phyloP scores from a whole-genome alignment of 805 yeast genomes.

The Candida methanosorbosa region DNA sequence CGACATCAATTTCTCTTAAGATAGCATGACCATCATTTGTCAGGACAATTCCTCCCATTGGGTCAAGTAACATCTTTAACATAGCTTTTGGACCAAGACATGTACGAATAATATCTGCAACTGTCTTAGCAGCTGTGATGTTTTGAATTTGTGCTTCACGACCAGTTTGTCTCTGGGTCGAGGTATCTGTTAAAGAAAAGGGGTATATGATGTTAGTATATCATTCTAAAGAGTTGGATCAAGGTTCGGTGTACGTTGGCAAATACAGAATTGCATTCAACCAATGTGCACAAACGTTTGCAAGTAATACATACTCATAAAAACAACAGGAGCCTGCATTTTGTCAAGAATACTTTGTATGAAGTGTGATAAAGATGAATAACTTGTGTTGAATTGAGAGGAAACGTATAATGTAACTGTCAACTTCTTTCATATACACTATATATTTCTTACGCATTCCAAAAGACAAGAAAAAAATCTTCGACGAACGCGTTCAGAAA shows the following conservation, averaged over 20 bases:
- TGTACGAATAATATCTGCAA: conserved; percentile 93
- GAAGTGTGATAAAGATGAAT: too few relatives aligned
- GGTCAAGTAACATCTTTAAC: conserved; percentile 96
- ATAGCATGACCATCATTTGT: conserved; percentile 99
- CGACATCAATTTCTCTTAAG: conserved; percentile 90
- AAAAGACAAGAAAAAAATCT: too few relatives aligned
- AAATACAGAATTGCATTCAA: too few relatives aligned
- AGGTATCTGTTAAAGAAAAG: conserved; percentile 40
- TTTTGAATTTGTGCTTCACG: conserved; percentile 96
- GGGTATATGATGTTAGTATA: background rate
- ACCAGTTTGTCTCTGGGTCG: conserved; percentile 90
- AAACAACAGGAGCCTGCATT: conserved; percentile 82
- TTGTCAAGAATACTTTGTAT: too few relatives aligned
- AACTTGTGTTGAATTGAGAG: too few relatives aligned
- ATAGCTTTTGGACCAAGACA: conserved; percentile 99
- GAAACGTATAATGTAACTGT: too few relatives aligned
- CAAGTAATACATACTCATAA: conserved; percentile 47
- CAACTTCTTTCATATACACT: too few relatives aligned
- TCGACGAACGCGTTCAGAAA: too few relatives aligned
- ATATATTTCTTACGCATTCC: too few relatives aligned
- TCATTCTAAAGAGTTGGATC: too few relatives aligned
- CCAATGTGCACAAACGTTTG: too few relatives aligned
- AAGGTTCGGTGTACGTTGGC: conserved; percentile 3
- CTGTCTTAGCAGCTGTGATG: conserved; percentile 99
- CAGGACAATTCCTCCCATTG: conserved; percentile 91